Evolutionary conservation across 1,284 basidiomycete species (phyloP).

Genomic region (Xanthoconium separans): DNA sequence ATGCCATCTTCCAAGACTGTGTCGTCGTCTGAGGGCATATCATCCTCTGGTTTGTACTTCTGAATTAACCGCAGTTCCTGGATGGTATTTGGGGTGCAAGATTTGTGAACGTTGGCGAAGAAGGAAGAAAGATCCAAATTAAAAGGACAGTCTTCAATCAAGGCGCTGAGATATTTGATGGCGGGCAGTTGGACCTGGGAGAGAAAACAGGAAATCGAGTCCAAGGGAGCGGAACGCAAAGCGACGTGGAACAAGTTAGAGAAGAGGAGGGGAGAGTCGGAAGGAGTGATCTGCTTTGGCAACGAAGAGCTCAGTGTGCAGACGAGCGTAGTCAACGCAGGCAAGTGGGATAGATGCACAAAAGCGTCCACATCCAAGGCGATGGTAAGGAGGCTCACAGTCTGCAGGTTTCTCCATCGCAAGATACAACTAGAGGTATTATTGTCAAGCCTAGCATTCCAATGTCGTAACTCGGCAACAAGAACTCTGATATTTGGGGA

Average conservation of each 20-base stretch:
- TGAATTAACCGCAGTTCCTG: background rate
- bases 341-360: background rate
- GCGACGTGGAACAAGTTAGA: background rate
- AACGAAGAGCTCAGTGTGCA: background rate
- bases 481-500: background rate
- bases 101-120: background rate
- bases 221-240: background rate
- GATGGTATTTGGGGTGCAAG: background rate
- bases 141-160: too few species aligned
- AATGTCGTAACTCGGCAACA: background rate
- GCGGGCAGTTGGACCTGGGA: background rate
- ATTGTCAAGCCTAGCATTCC: background rate
- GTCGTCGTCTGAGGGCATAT: too few species aligned
- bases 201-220: background rate
- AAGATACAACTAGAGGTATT: background rate
- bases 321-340: background rate
- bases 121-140: background rate
- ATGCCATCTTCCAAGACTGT: too few species aligned
- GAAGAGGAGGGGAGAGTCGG: background rate
- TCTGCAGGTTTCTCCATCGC: background rate
- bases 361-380: background rate
- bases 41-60: too few species aligned
- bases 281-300: background rate
- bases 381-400: background rate
- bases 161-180: background rate